phyloP scores from a whole-genome alignment of 441 rosid genomes.

The Bocquillonia castaneifolia region DNA sequence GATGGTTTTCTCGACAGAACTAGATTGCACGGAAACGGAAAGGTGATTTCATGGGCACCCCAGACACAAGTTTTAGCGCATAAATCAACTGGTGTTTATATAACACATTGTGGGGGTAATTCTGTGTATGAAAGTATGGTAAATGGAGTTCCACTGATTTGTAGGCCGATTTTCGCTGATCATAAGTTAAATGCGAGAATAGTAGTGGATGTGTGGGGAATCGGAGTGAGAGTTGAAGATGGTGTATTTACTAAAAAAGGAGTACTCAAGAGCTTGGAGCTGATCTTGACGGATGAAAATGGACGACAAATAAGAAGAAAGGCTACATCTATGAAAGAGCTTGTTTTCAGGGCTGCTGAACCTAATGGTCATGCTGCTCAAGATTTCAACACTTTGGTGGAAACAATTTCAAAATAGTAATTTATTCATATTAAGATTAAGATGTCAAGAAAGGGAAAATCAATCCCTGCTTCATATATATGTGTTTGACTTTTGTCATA shows the following conservation, averaged over 20 bases:
- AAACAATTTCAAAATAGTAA: slow-evolving; percentile 14
- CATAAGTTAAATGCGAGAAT: slow-evolving; percentile 41
- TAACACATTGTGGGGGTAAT: slow-evolving; percentile 61
- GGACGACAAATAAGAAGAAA: slow-evolving; percentile 42
- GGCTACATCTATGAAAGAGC: slow-evolving; percentile 26
- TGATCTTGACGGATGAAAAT: slow-evolving; percentile 32
- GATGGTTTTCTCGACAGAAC: slow-evolving; percentile 41
- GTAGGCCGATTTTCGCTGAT: slow-evolving; percentile 64
- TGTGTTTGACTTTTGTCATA: no score
- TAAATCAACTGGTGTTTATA: slow-evolving; percentile 35
- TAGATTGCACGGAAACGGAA: slow-evolving; percentile 37
- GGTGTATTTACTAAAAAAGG: slow-evolving; percentile 38
- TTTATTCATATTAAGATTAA: no score
- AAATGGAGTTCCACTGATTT: slow-evolving; percentile 58
- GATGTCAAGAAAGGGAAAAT: no score
- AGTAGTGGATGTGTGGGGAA: slow-evolving; percentile 47
- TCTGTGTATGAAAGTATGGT: slow-evolving; percentile 59
- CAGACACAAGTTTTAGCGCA: slow-evolving; percentile 42
- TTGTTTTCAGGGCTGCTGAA: slow-evolving; percentile 34
- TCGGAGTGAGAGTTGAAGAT: slow-evolving; percentile 40
- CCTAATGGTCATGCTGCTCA: slow-evolving; percentile 31
- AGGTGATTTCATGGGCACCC: slow-evolving; percentile 50
- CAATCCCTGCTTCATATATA: no score
- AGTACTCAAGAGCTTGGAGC: slow-evolving; percentile 33
- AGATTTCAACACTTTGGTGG: slow-evolving; percentile 35